These are phyloP conservation scores for Elaeis oleifera DNA, from an alignment of 202 grass and related monocot genomes.

Conservation along the genomic window DNA sequence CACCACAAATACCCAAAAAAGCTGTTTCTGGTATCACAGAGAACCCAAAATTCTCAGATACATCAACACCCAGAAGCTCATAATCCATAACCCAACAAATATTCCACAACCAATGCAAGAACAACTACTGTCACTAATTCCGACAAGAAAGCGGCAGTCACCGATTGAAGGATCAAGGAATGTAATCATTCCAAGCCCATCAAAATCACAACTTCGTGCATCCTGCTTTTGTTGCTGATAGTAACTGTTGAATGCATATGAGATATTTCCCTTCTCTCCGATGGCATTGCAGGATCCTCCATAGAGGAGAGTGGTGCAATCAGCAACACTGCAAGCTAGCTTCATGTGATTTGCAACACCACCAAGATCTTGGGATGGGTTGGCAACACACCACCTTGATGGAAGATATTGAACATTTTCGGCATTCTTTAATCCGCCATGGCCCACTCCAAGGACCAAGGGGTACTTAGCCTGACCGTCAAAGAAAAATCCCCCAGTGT, in stretches of 20 bases:
- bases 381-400: constrained; percentile 62
- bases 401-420: constrained; percentile 62
- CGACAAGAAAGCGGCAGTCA: constrained; percentile 68
- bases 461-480: constrained; percentile 84
- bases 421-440: constrained; percentile 50
- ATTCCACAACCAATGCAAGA: constrained; percentile 23
- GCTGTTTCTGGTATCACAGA: constrained; percentile 28
- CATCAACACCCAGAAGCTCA: constrained; percentile 42
- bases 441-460: constrained; percentile 55
- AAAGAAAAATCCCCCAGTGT: constrained; percentile 72
- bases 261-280: constrained; percentile 61
- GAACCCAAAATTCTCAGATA: constrained; percentile 43
- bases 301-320: constrained; percentile 62
- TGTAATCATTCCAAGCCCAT: constrained; percentile 59
- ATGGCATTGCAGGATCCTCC: constrained; percentile 70
- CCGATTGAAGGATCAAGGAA: constrained; percentile 62
- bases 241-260: constrained; percentile 84
- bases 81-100: constrained; percentile 30
- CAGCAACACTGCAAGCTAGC: constrained; percentile 59
- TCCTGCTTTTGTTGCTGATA: constrained; percentile 78
- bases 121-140: constrained; percentile 42
- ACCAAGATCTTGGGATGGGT: constrained; percentile 41
- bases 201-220: constrained; percentile 56
- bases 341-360: constrained; percentile 47
- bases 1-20: constrained; percentile 2